Conservation (phyloP, 2,329 filamentous ascomycete genomes). For the Celoporthe dispersa region DNA sequence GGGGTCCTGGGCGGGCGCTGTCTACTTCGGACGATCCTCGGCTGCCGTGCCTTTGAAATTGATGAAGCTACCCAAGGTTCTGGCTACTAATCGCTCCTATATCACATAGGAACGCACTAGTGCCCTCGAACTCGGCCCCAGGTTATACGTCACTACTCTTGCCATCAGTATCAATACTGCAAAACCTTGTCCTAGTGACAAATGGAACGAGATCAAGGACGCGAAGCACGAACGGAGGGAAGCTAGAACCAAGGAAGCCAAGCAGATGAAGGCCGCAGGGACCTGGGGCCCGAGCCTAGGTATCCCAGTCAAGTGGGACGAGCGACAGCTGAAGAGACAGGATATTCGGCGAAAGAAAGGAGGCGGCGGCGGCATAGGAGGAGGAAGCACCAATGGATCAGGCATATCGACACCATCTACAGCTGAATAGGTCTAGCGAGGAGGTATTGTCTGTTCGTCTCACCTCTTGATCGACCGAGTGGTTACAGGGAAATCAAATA, state of each 20-base stretch:
- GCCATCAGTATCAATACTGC: conserved; percentile 29
- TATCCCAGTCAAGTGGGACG: conserved; percentile 26
- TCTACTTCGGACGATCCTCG: neutral
- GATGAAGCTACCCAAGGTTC: neutral
- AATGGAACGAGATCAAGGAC: conserved; percentile 29
- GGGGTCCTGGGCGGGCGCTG: too few relatives aligned
- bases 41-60: neutral
- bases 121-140: conserved; percentile 24
- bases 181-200: conserved; percentile 27
- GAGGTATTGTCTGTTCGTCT: neutral
- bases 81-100: neutral
- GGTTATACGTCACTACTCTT: conserved; percentile 23
- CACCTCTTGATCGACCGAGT: neutral
- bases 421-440: neutral
- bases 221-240: conserved; percentile 27
- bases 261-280: conserved; percentile 26
- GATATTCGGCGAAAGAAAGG: neutral
- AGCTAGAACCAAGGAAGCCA: conserved; percentile 27
- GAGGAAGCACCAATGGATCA: neutral
- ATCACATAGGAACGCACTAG: conserved; percentile 17
- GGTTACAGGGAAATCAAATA: neutral
- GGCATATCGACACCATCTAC: conserved; percentile 7
- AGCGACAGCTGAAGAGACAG: conserved; percentile 24
- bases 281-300: conserved; percentile 27
- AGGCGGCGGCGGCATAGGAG: too few relatives aligned